A percentile compares a stretch with the other conserved stretches of the same genome.
phyloP scores from a whole-genome alignment of 106 monocot genomes.

The Gastrodia elata region DNA sequence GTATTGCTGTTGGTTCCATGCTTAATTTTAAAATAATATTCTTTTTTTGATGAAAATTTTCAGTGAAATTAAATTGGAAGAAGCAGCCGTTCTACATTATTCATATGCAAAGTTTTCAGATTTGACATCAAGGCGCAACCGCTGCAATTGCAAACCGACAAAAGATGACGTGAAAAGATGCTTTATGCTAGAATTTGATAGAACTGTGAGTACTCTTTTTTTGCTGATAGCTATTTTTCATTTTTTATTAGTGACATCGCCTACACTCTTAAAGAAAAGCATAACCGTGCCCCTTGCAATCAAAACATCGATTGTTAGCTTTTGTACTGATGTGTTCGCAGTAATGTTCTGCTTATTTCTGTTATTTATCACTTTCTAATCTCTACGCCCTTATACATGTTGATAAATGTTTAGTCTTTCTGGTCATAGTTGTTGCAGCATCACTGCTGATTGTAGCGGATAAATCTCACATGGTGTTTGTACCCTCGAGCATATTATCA shows the following conservation, averaged over 20 bases:
- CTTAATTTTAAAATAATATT: neutral
- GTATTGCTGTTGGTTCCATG: neutral
- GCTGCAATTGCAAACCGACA: slow-evolving; percentile 87
- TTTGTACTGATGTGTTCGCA: neutral
- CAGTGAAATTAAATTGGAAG: slow-evolving; percentile 81
- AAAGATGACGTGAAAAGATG: slow-evolving; percentile 87
- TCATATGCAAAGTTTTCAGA: slow-evolving; percentile 88
- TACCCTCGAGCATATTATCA: neutral
- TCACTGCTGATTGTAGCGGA: neutral
- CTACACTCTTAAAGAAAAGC: neutral
- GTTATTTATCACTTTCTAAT: neutral
- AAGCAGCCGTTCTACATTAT: slow-evolving; percentile 80
- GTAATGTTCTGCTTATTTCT: neutral
- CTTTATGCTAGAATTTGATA: slow-evolving; percentile 89
- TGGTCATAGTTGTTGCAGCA: neutral
- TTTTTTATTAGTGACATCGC: neutral
- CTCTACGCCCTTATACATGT: neutral
- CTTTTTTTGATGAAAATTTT: neutral
- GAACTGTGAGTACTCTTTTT: slow-evolving; percentile 40
- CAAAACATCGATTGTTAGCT: neutral
- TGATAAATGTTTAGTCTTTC: neutral
- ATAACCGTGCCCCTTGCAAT: neutral
- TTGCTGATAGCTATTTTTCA: neutral
- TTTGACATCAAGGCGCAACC: slow-evolving; percentile 77
- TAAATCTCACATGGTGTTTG: neutral